These are phyloP conservation scores for Heterobasidion irregulare DNA, from an alignment of 1,284 basidiomycete species.

Conservation along the genomic window DNA sequence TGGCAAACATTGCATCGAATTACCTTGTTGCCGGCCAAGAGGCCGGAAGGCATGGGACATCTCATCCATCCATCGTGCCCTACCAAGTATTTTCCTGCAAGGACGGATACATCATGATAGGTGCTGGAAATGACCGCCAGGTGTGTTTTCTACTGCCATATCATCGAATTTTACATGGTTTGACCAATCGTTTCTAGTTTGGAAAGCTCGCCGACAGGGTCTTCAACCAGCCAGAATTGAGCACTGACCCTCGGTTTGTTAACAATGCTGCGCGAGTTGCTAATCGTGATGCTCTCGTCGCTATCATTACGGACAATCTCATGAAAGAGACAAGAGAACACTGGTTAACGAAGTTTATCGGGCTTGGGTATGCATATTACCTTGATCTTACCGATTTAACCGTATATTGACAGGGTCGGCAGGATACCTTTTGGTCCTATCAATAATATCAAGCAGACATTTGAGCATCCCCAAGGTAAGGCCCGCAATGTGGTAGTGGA, in stretches of 20 bases:
- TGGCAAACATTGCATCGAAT: constrained; percentile 92
- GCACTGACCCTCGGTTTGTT: constrained; percentile 52
- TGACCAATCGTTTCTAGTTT: constrained; percentile 42
- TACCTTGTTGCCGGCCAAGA: constrained; percentile 86
- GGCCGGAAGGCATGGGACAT: constrained; percentile 84
- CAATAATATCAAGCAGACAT: constrained; percentile 87
- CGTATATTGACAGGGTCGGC: not conserved
- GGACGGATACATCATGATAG: constrained; percentile 90
- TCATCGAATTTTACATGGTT: constrained; percentile 2
- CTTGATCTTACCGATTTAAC: not conserved
- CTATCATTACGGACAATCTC: constrained; percentile 61
- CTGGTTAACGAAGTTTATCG: constrained; percentile 71
- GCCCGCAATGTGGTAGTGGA: constrained; percentile 55
- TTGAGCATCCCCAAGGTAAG: constrained; percentile 83
- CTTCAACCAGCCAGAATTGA: constrained; percentile 49
- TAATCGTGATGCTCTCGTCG: constrained; percentile 68
- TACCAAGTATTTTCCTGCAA: constrained; percentile 89
- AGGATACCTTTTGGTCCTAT: constrained; percentile 89
- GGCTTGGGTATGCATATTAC: constrained; percentile 53
- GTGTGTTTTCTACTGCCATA: constrained; percentile 28
- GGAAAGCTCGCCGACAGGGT: constrained; percentile 52
- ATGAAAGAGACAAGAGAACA: constrained; percentile 49
- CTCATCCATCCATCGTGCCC: constrained; percentile 87
- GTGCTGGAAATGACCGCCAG: constrained; percentile 88
- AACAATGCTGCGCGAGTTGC: constrained; percentile 74